These are phyloP conservation scores for Penicillium italicum DNA, from an alignment of 2,329 filamentous ascomycete genomes.

Conservation along the genomic window DNA sequence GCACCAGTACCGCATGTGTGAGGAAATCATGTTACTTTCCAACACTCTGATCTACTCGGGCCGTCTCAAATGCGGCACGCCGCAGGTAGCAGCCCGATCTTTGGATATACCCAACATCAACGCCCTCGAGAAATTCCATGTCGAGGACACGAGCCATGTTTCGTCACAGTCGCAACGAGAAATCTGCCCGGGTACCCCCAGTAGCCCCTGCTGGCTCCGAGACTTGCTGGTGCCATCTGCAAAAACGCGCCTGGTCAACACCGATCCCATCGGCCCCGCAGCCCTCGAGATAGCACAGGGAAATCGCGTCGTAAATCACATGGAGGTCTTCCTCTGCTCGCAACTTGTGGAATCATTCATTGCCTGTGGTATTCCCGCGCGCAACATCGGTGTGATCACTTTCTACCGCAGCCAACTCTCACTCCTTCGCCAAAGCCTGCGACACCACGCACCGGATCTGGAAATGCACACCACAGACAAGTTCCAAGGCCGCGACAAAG, in stretches of 20 bases:
- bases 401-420: conserved; percentile 92
- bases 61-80: conserved; percentile 80
- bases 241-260: conserved; percentile 86
- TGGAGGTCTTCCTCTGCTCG: conserved; percentile 72
- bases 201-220: conserved; percentile 68
- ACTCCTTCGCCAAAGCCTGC: conserved; percentile 70
- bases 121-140: conserved; percentile 58
- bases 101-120: conserved; percentile 65
- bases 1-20: conserved; percentile 97
- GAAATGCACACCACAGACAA: conserved; percentile 97
- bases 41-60: conserved; percentile 94
- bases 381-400: conserved; percentile 89
- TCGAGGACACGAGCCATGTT: conserved; percentile 25
- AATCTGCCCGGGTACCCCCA: conserved; percentile 54
- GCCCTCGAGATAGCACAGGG: conserved; percentile 66
- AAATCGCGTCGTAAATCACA: conserved; percentile 80
- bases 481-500: conserved; percentile 95
- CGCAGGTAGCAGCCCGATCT: conserved; percentile 65
- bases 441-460: conserved; percentile 57
- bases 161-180: conserved; percentile 28
- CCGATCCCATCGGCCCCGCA: conserved; percentile 64
- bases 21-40: conserved; percentile 91
- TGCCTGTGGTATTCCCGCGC: conserved; percentile 66
- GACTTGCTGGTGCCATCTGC: conserved; percentile 65
- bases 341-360: conserved; percentile 80